Evolutionary conservation across 805 yeast species (phyloP).

Genomic region (Candida namnaoensis): DNA sequence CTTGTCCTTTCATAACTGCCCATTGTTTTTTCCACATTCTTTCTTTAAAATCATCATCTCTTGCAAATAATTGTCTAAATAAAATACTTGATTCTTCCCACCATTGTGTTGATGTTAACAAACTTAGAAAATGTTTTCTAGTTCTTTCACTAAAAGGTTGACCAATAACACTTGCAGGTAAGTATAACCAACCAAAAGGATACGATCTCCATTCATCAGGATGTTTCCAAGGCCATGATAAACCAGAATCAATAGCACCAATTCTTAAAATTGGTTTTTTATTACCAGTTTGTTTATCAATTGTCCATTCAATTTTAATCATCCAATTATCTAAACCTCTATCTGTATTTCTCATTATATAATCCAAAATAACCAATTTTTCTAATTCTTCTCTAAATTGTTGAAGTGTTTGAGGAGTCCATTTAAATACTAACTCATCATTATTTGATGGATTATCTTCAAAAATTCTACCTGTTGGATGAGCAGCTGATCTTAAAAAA

Average conservation of each 20-base stretch:
- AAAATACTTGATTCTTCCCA: slow-evolving; percentile 53
- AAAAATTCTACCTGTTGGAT: not conserved
- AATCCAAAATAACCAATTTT: slow-evolving; percentile 61
- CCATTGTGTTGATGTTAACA: slow-evolving; percentile 56
- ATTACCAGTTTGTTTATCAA: slow-evolving; percentile 7
- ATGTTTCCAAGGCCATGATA: slow-evolving; percentile 75
- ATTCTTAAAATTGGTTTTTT: slow-evolving; percentile 35
- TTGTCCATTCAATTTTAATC: slow-evolving; percentile 45
- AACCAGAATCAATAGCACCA: slow-evolving; percentile 72
- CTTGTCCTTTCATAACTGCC: slow-evolving; percentile 70
- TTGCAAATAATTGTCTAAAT: slow-evolving; percentile 38
- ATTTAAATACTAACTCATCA: slow-evolving; percentile 26
- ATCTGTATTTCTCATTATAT: slow-evolving; percentile 68
- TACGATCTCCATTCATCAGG: slow-evolving; percentile 78
- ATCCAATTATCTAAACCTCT: slow-evolving; percentile 75
- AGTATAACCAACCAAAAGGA: slow-evolving; percentile 71
- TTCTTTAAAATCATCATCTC: slow-evolving; percentile 54
- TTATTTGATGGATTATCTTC: not conserved
- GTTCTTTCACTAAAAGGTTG: slow-evolving; percentile 55
- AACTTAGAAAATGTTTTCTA: slow-evolving; percentile 44
- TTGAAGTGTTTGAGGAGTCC: slow-evolving; percentile 40
- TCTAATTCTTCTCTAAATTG: slow-evolving; percentile 58
- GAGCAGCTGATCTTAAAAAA: not conserved
- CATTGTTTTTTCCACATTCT: slow-evolving; percentile 62
- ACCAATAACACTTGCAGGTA: slow-evolving; percentile 56